Evolutionary conservation across 176 grass and related monocot species (phyloP), one percentile per base, ranked within the genome.

Genomic region (Otatea glauca): DNA sequence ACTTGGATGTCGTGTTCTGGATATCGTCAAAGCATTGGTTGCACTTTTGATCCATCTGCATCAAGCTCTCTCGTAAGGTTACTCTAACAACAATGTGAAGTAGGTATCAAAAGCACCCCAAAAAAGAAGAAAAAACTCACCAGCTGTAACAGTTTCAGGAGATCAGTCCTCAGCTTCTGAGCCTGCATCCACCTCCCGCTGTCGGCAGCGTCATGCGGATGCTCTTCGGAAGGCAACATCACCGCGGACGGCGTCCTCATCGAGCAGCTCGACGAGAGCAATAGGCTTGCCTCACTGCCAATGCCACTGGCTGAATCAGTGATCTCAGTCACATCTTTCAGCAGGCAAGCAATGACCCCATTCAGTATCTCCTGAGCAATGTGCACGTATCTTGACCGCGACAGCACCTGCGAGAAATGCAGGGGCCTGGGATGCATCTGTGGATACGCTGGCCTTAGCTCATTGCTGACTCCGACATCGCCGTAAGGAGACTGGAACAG

Each of bases 41-140:
- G 91, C 89, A 96, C 88, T 77, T 89, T 17, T 96, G 81, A 43
- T 99, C 93, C 82, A 96, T 68, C 97, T 99, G 77, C 81, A 45
- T 60, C 72, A 41, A 51, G 1, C 70, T 69, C 51, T 5, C 38
- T 39, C 84, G 49, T 77, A 6, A 76, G 56, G 27, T 80, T 74
- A 55, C 62, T 14, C 8, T 32, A 54, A 41, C 2, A 76, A 56
- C 7, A 47, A n/a, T 68, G 11, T 24, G 43, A 34, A 20, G 13
- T 55, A 56, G 16, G 42, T 20, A 5, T 21, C 21, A 70, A 65
- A 50, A 67, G 38, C 20, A 27, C 21, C n/a, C n/a, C n/a, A n/a
- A 37, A 37, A 4, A 9, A 25, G n/a, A 7, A 23, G 18, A 65
- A 58, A 61, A 20, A 65, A 80, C 67, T 90, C 76, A 96, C 94